Percentiles rank a stretch among this genome's conserved stretches.
phyloP scores from a whole-genome alignment of 352 stramenopile genomes.

The Pythium graminicola region DNA sequence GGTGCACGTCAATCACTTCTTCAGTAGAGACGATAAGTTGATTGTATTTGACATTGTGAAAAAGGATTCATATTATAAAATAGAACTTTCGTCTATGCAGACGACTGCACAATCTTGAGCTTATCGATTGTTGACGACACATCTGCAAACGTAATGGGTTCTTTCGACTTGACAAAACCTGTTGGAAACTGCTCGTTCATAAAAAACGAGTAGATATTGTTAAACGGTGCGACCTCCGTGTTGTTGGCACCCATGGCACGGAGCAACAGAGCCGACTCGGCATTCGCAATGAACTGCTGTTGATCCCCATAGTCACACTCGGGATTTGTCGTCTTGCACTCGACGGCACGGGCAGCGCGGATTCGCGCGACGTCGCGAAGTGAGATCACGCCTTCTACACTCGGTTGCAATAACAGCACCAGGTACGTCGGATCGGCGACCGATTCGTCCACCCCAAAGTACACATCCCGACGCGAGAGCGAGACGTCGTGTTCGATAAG shows the following conservation, averaged over 20 bases:
- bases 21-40: no score
- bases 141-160: no score
- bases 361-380: slow-evolving; percentile 2
- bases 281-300: slow-evolving; percentile 22
- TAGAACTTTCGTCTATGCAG: no score
- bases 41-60: no score
- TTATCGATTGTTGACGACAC: no score
- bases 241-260: slow-evolving; percentile 15
- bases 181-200: slow-evolving; percentile 25
- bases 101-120: no score
- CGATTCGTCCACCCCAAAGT: slow-evolving; percentile 29
- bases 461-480: slow-evolving; percentile 28
- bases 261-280: slow-evolving; percentile 29
- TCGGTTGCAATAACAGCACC: no score
- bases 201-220: slow-evolving; percentile 24
- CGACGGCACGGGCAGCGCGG: neutral
- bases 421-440: slow-evolving; percentile 22
- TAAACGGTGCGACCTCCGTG: slow-evolving; percentile 11
- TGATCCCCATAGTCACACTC: slow-evolving; percentile 8
- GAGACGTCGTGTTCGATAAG: slow-evolving; percentile 34
- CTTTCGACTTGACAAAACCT: slow-evolving; percentile 23
- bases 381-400: slow-evolving; percentile 27
- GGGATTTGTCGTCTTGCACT: slow-evolving; percentile 4
- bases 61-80: no score
- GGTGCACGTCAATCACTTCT: no score